Evolutionary conservation across 108 stramenopile genomes (phyloP), one percentile per base, ranked within the genome.

Genomic region (Pinguiococcus pyrenoidosus): DNA sequence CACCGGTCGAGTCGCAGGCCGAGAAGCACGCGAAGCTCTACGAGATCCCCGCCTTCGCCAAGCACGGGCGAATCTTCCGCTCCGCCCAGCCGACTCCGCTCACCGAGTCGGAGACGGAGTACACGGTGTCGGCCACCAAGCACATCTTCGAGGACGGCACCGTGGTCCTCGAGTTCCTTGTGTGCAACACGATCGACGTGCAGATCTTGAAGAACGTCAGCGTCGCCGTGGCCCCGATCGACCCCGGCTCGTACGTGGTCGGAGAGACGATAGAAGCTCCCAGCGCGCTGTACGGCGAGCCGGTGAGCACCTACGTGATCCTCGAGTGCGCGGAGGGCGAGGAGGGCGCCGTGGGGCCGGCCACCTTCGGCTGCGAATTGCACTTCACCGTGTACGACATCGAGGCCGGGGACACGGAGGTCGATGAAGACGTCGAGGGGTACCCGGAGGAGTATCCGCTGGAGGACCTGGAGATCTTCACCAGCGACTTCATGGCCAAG

Each of bases 401-500:
- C 2, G 59, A 60, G 35, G 49, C 59, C 25, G 59, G 59, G 0
- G 49, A 51, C 40, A 3, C 39, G 2, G 84, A 88, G 54, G 81
- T 66, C 23, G 78, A 85, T 32, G 75, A 74, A 0, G 82, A 74
- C 29, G 59, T 46, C 0, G 65, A 70, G 14, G 74, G 77, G 3
- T 86, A 73, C 51, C 69, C 84, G 33, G 93, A 96, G 64, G 93
- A 91, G 43, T 92, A 87, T 49, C 82, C 86, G 0, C 49, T 92
- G 35, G 93, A 92, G 64, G 81, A 80, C 53, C 39, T 92, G 21
- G 73, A 79, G 33, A 70, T 92, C 32, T 29, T 74, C 14, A 81
- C 87, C 9, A 64, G 78, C 7, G 89, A 96, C 64, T 90, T 87
- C 51, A 84, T 96, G 80, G 88, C 85, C 33, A 88, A 87, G 68